These are phyloP conservation scores for Biscogniauxia sp. DNA, from an alignment of 2,329 filamentous ascomycete genomes.

Conservation along the genomic window DNA sequence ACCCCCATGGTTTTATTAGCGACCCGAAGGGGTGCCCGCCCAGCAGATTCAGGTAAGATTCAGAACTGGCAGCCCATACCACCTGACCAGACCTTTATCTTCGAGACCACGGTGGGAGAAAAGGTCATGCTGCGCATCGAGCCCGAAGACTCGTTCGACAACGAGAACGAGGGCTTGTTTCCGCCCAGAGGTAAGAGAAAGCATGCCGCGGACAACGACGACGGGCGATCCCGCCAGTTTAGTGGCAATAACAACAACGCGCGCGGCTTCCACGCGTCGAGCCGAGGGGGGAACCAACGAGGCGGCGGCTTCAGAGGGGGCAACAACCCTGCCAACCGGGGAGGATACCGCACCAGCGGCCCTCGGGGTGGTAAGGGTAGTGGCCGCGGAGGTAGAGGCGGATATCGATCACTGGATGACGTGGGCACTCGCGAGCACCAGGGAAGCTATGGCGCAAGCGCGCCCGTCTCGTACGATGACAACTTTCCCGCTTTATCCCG, in stretches of 20 bases:
- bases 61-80: slow-evolving; percentile 78
- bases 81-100: slow-evolving; percentile 67
- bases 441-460: slow-evolving; percentile 38
- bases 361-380: slow-evolving; percentile 37
- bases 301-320: slow-evolving; percentile 33
- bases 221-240: slow-evolving; percentile 28
- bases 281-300: slow-evolving; percentile 38
- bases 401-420: slow-evolving; percentile 69
- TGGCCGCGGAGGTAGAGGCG: slow-evolving; percentile 45
- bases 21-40: slow-evolving; percentile 69
- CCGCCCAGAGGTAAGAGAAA: slow-evolving; percentile 63
- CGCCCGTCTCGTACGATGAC: slow-evolving; percentile 47
- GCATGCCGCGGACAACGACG: slow-evolving; percentile 45
- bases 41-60: slow-evolving; percentile 78
- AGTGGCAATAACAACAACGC: slow-evolving; percentile 33
- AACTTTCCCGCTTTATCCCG: slow-evolving; percentile 31
- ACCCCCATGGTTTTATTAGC: slow-evolving; percentile 81
- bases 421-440: slow-evolving; percentile 49
- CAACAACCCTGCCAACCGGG: slow-evolving; percentile 32
- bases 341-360: slow-evolving; percentile 38
- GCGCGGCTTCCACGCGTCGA: slow-evolving; percentile 40
- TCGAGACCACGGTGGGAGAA: slow-evolving; percentile 83
- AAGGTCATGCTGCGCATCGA: slow-evolving; percentile 83
- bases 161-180: slow-evolving; percentile 62
- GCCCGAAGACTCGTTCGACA: slow-evolving; percentile 61